These are phyloP conservation scores for Apiospora arundinis DNA, from an alignment of 2,329 filamentous ascomycete species.

Conservation along the genomic window DNA sequence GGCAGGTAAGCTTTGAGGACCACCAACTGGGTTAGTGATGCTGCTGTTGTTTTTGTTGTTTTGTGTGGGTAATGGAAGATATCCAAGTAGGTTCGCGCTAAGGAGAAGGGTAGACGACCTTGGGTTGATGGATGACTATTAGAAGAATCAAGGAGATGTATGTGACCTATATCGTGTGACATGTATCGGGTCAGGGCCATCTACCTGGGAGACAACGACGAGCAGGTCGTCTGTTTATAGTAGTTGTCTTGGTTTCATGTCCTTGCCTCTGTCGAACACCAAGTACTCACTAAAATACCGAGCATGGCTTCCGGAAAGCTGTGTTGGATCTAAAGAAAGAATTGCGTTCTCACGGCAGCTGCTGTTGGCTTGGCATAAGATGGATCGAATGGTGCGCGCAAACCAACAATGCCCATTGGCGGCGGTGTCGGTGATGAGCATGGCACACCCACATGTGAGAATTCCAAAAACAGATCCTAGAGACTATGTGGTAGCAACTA, in stretches of 20 bases:
- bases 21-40: not conserved
- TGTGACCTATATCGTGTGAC: not conserved
- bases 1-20: not conserved
- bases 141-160: not conserved
- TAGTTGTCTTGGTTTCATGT: too few relatives aligned
- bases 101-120: not conserved
- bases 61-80: not conserved
- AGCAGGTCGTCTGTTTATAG: not conserved
- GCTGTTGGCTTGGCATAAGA: not conserved
- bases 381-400: not conserved
- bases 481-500: not conserved
- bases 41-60: not conserved
- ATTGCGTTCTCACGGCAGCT: not conserved
- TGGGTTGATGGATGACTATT: not conserved
- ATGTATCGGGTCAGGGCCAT: not conserved
- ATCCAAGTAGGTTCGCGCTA: not conserved
- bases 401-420: constrained; percentile 10
- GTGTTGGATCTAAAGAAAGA: constrained; percentile 17
- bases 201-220: not conserved
- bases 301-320: not conserved
- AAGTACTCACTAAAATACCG: not conserved
- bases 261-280: not conserved
- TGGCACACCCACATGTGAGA: not conserved
- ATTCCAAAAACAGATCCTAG: not conserved
- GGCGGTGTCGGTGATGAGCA: not conserved